These are phyloP conservation scores for Nadsonia commutata DNA, from an alignment of 1,139 yeast genomes.

Conservation along the genomic window DNA sequence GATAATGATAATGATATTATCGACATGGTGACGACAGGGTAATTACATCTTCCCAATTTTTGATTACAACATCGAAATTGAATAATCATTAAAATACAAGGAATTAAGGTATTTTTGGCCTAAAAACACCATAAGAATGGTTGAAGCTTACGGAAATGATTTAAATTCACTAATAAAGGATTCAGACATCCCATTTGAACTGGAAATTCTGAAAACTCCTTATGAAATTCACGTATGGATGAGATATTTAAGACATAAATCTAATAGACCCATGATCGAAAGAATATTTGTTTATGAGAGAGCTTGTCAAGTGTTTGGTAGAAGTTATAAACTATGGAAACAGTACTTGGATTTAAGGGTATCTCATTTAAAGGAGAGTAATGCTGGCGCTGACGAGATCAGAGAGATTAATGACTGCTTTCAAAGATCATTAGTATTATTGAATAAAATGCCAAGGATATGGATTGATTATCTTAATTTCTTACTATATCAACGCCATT, in stretches of 20 bases:
- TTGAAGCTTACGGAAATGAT: neutral
- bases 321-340: conserved; percentile 44
- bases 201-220: conserved; percentile 32
- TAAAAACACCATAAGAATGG: neutral
- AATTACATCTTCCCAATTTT: too few relatives aligned
- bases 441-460: conserved; percentile 33
- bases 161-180: conserved; percentile 1
- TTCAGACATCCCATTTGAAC: conserved; percentile 33
- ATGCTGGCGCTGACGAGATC: conserved; percentile 20
- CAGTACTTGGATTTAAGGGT: conserved; percentile 33
- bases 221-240: conserved; percentile 37
- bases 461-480: conserved; percentile 45
- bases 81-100: too few relatives aligned
- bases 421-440: conserved; percentile 31
- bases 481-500: conserved; percentile 24
- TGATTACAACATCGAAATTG: too few relatives aligned
- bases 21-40: too few relatives aligned
- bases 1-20: too few relatives aligned
- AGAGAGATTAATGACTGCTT: conserved; percentile 29
- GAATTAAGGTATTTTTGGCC: too few relatives aligned
- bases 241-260: conserved; percentile 32
- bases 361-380: conserved; percentile 19
- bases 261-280: conserved; percentile 19
- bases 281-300: conserved; percentile 37
- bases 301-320: conserved; percentile 34